Conservation (phyloP, 352 stramenopile species). For the Phytophthora boehmeriae region DNA sequence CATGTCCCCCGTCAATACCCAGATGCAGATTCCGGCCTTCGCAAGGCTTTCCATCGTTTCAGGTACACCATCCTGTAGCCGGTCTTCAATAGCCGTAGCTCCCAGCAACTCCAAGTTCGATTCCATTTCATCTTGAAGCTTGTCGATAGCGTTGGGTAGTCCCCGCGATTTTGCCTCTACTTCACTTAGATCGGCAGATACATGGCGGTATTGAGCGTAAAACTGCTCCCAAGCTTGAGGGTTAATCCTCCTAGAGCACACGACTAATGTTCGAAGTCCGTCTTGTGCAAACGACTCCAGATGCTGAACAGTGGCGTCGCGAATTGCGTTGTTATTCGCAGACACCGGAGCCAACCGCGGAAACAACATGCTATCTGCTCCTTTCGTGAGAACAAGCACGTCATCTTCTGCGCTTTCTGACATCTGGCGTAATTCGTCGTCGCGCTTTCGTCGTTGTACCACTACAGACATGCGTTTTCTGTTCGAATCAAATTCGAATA, state of each 20-base stretch:
- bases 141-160: constrained; percentile 67
- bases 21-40: constrained; percentile 86
- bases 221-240: constrained; percentile 72
- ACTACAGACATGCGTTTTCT: constrained; percentile 89
- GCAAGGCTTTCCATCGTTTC: constrained; percentile 78
- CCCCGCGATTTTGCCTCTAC: constrained; percentile 71
- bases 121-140: constrained; percentile 81
- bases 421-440: constrained; percentile 74
- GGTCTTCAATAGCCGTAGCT: constrained; percentile 88
- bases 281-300: constrained; percentile 87
- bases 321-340: constrained; percentile 42
- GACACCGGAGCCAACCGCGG: constrained; percentile 58
- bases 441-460: constrained; percentile 72
- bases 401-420: constrained; percentile 74
- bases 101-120: constrained; percentile 77
- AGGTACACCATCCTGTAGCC: constrained; percentile 82
- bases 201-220: constrained; percentile 65
- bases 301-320: constrained; percentile 62
- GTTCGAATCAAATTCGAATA: constrained; percentile 94
- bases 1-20: constrained; percentile 90
- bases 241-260: constrained; percentile 70
- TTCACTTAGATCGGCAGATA: constrained; percentile 64
- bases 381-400: constrained; percentile 80
- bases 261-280: constrained; percentile 88
- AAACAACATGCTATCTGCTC: constrained; percentile 88